Percentiles rank a stretch among this genome's conserved stretches.
These are phyloP conservation scores for Puccinia coronata DNA, from an alignment of 1,284 basidiomycete species.

Conservation along the genomic window DNA sequence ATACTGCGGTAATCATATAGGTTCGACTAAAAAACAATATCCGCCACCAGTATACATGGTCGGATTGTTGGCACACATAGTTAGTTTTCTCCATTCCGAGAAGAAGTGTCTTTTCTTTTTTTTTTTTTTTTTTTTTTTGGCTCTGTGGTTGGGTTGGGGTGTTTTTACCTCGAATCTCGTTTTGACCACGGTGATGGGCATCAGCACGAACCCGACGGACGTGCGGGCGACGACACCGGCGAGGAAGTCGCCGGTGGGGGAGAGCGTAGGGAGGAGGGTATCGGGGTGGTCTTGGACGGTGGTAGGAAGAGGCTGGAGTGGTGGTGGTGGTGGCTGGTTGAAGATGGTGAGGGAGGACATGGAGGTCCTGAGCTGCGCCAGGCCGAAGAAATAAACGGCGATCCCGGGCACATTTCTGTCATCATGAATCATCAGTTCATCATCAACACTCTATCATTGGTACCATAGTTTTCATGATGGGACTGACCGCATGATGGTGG, in stretches of 20 bases:
- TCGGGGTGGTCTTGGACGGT: no score
- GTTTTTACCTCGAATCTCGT: conserved; percentile 79
- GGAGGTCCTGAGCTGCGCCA: conserved; percentile 73
- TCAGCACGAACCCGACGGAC: conserved; percentile 80
- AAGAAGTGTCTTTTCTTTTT: no score
- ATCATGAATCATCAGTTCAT: no score
- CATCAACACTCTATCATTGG: no score
- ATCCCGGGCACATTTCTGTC: conserved; percentile 86
- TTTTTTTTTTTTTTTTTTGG: no score
- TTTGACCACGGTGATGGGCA: conserved; percentile 92
- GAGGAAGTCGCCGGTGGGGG: conserved; percentile 77
- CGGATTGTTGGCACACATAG: no score
- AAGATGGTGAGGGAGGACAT: conserved; percentile 61
- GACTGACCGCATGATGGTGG: conserved; percentile 72
- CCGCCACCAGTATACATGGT: no score
- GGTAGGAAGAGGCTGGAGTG: no score
- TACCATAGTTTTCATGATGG: no score
- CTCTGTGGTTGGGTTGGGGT: not conserved
- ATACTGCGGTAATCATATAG: conserved; percentile 72
- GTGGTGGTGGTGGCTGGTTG: conserved; percentile 61
- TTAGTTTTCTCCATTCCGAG: no score
- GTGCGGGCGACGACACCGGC: conserved; percentile 85
- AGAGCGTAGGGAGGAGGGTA: conserved; percentile 70
- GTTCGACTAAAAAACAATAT: no score
- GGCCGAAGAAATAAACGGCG: conserved; percentile 83